Base-by-base conservation (phyloP, 306 rosid species). In the Rubus idaeus region DNA sequence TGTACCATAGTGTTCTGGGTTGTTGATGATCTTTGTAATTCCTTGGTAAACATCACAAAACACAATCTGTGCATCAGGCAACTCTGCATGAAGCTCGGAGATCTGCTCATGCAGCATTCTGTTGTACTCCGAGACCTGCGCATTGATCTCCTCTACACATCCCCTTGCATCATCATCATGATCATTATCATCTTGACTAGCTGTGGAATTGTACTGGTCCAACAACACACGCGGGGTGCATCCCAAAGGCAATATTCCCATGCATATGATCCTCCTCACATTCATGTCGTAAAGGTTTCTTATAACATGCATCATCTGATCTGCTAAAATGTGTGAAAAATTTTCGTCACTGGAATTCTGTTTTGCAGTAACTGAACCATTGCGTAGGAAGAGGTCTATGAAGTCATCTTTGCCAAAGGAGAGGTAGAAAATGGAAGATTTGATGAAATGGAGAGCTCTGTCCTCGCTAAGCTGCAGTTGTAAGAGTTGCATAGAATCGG, bases 361-460 rank as follows among this genome's bases (percentile, higher is more conserved):
- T 73, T 23, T 73, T 68, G 70, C 67, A 74, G 44, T 14, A 13
- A 68, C 42, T 0, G 91, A 73, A 71, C 23, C 41, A 5, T 86
- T 89, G 9, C 68, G 71, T 5, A 87, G 83, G 79, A 80, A 81
- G 73, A 88, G 83, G 47, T 88, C 83, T 42, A 88, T 80, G 84
- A 82, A 94, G 74, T 94, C 97, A 47, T 91, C 90, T 86, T 90
- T 87, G 57, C 98, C 96, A 64, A 94, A 90, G 13, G 97, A 94
- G 80, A 94, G 91, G 79, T 78, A 80, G 75, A 90, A 88, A 70
- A 87, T 64, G 46, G 97, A 91, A 16, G 98, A 87, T 80, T 78
- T 80, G 80, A 88, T 84, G 55, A 91, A 87, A 20, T 78, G 86
- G 58, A 80, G 81, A 17, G 87, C 86, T 4, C 79, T 51, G 2